Evolutionary conservation across 176 grass and related monocot genomes (phyloP).

Genomic region (Melocanna baccifera): DNA sequence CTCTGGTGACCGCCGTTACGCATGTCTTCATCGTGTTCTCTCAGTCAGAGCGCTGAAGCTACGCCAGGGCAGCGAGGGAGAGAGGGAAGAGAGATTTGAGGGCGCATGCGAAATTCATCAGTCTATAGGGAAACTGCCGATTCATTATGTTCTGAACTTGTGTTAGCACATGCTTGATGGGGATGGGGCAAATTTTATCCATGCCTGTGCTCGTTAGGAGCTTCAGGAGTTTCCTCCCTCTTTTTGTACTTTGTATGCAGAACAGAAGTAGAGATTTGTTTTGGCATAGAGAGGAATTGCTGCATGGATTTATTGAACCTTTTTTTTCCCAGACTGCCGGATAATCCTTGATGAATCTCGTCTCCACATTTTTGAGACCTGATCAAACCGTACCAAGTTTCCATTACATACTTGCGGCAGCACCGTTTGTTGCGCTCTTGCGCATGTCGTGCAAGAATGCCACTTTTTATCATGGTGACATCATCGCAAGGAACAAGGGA

Average conservation of each 20-base stretch:
- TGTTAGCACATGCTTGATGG: slow-evolving; percentile 7
- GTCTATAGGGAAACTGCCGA: background rate
- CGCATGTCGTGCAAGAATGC: no score
- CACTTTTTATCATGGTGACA: no score
- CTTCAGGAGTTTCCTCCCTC: background rate
- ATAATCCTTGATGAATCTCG: background rate
- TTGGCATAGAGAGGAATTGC: background rate
- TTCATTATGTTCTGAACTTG: slow-evolving; percentile 3
- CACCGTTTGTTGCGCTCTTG: no score
- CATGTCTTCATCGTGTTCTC: slow-evolving; percentile 66
- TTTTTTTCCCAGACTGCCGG: background rate
- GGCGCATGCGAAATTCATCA: background rate
- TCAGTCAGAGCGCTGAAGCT: slow-evolving; percentile 52
- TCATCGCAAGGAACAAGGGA: no score
- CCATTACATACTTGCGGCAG: background rate
- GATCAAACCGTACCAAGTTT: background rate
- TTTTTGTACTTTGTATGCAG: background rate
- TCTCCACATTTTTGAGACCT: background rate
- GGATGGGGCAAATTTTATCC: background rate
- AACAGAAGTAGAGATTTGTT: slow-evolving; percentile 5
- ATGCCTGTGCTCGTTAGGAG: slow-evolving; percentile 4
- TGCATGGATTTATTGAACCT: background rate
- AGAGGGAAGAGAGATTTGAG: slow-evolving; percentile 48
- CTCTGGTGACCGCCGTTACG: slow-evolving; percentile 49
- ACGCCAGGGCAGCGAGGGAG: slow-evolving; percentile 46